These are phyloP conservation scores for Leptographium galeiforme DNA, from an alignment of 2,329 filamentous ascomycete genomes.

Conservation along the genomic window DNA sequence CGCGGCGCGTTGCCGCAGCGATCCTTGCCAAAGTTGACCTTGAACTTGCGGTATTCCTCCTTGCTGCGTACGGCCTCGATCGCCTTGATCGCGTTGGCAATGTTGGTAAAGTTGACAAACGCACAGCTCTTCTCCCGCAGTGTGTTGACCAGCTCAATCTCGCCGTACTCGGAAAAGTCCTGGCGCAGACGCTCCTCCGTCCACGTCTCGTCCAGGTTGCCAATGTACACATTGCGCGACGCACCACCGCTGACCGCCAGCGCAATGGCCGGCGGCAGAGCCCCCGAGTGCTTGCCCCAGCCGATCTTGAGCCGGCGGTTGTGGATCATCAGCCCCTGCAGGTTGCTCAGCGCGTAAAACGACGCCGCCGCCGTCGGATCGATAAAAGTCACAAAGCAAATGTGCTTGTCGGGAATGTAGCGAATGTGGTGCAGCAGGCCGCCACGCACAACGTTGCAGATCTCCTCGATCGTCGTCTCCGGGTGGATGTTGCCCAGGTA, in stretches of 20 bases:
- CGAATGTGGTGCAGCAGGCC: constrained; percentile 94
- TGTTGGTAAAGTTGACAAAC: constrained; percentile 99
- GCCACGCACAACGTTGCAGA: constrained; percentile 95
- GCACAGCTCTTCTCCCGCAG: constrained; percentile 97
- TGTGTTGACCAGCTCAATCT: constrained; percentile 95
- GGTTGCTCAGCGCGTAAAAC: constrained; percentile 93
- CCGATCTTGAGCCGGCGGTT: constrained; percentile 96
- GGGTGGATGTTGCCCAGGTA: constrained; percentile 98
- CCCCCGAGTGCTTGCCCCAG: constrained; percentile 98
- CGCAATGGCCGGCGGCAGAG: constrained; percentile 87
- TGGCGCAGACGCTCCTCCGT: constrained; percentile 89
- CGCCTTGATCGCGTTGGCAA: constrained; percentile 98
- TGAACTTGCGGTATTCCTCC: constrained; percentile 96
- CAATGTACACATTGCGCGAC: constrained; percentile 96
- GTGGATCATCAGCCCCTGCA: constrained; percentile 98
- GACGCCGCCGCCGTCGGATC: constrained; percentile 95
- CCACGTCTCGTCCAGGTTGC: constrained; percentile 95
- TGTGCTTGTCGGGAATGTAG: constrained; percentile 99
- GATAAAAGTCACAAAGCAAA: constrained; percentile 99
- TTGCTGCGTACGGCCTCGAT: constrained; percentile 91
- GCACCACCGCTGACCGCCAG: constrained; percentile 91
- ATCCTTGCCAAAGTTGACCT: constrained; percentile 99
- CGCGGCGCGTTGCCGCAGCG: constrained; percentile 92
- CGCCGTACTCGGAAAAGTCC: constrained; percentile 93
- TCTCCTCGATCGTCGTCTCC: constrained; percentile 97